These are phyloP conservation scores for Akanthomyces lecanii DNA, from an alignment of 2,329 filamentous ascomycete species.

Conservation along the genomic window DNA sequence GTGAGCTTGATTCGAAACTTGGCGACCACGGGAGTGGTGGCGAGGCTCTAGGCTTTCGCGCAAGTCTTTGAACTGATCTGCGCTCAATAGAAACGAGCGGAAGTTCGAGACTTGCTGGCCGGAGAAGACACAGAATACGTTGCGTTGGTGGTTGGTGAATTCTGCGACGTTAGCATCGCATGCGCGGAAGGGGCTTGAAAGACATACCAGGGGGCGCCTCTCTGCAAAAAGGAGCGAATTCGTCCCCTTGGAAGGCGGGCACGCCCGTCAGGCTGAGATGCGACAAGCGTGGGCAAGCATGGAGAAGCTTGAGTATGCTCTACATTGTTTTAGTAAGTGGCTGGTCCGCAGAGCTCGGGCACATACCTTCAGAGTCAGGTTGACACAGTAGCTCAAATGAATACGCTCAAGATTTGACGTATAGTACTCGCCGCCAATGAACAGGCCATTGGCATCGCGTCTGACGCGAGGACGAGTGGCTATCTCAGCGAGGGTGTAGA, in stretches of 20 bases:
- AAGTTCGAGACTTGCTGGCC: constrained; percentile 76
- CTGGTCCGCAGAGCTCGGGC: background rate
- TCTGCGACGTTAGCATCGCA: constrained; percentile 48
- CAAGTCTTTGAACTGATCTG: constrained; percentile 43
- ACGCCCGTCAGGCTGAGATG: constrained; percentile 94
- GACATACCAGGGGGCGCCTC: constrained; percentile 67
- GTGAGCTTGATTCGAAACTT: background rate
- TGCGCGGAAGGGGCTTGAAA: background rate
- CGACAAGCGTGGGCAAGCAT: constrained; percentile 86
- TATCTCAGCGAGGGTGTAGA: constrained; percentile 74
- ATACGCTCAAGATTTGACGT: constrained; percentile 78
- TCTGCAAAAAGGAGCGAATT: constrained; percentile 80
- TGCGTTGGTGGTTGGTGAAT: constrained; percentile 91
- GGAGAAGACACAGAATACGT: constrained; percentile 97
- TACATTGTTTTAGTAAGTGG: constrained; percentile 33
- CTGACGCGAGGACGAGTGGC: constrained; percentile 50
- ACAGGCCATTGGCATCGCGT: constrained; percentile 45
- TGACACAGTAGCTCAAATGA: constrained; percentile 91
- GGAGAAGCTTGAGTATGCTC: constrained; percentile 87
- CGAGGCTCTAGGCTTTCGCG: constrained; percentile 30
- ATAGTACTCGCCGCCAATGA: constrained; percentile 49
- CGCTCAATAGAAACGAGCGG: constrained; percentile 69
- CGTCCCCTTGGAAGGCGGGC: constrained; percentile 79
- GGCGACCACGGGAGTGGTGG: constrained; percentile 18
- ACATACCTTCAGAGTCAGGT: constrained; percentile 74